A percentile compares a stretch with the other conserved stretches of the same genome.
Evolutionary conservation across 2,329 filamentous ascomycete species (phyloP).

Genomic region (Aspergillus sp.): DNA sequence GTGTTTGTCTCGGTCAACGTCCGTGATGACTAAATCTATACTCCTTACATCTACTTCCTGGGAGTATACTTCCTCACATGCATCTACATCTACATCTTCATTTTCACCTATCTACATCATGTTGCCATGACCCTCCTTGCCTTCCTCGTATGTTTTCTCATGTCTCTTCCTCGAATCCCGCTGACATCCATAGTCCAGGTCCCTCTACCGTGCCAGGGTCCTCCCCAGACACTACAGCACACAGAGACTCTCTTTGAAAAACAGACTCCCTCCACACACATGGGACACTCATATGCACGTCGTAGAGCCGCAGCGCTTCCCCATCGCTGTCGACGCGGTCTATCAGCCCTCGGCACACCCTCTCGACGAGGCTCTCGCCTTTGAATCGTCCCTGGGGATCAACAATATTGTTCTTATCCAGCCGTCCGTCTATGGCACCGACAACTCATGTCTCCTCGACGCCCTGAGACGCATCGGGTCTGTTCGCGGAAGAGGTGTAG

Average conservation of each 20-base stretch:
- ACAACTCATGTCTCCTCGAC: slow-evolving; percentile 59
- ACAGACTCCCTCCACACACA: slow-evolving; percentile 33
- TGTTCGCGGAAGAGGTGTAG: slow-evolving; percentile 52
- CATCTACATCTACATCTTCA: neutral
- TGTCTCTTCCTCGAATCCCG: no score
- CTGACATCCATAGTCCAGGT: no score
- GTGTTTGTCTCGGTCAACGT: neutral
- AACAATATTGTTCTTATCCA: slow-evolving; percentile 59
- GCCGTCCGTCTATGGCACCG: slow-evolving; percentile 60
- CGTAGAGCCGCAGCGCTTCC: slow-evolving; percentile 52
- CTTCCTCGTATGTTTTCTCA: no score
- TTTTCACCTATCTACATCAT: neutral
- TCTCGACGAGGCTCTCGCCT: slow-evolving; percentile 50
- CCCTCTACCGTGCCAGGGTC: no score
- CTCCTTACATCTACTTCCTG: no score
- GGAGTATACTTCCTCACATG: no score
- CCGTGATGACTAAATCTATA: neutral
- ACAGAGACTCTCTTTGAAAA: slow-evolving; percentile 12
- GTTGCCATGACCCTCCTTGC: no score
- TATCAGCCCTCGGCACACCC: slow-evolving; percentile 53
- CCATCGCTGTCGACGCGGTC: slow-evolving; percentile 46
- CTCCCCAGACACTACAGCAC: neutral
- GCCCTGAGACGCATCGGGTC: slow-evolving; percentile 52
- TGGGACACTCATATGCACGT: slow-evolving; percentile 67
- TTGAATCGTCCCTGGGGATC: slow-evolving; percentile 52